Conservation (phyloP, 768 basidiomycete species). For the Lentinula raphanica region DNA sequence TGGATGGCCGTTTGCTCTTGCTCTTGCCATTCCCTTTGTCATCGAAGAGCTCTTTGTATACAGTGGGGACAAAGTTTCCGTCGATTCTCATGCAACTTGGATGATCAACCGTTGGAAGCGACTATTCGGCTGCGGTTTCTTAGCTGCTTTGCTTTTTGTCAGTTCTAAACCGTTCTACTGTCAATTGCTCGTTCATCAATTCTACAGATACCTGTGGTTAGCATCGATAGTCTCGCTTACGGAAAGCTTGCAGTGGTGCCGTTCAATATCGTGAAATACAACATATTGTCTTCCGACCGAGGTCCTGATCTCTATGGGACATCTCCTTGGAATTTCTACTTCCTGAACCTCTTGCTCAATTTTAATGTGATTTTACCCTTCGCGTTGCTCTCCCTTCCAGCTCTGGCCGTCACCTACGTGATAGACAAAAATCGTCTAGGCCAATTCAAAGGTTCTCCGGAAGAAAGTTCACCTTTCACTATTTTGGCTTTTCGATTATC, state of each 20-base stretch:
- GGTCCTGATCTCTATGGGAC: constrained; percentile 95
- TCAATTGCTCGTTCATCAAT: not conserved
- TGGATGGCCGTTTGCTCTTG: constrained; percentile 96
- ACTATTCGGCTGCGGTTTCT: constrained; percentile 45
- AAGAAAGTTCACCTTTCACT: constrained; percentile 76
- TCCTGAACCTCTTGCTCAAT: constrained; percentile 86
- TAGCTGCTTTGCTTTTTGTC: constrained; percentile 65
- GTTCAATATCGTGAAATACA: constrained; percentile 93
- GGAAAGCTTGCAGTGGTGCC: constrained; percentile 75
- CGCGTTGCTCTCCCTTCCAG: constrained; percentile 77
- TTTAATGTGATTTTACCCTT: constrained; percentile 86
- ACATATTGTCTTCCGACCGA: constrained; percentile 73
- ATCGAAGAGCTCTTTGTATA: constrained; percentile 83
- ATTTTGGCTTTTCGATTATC: constrained; percentile 70
- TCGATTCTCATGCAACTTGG: constrained; percentile 47
- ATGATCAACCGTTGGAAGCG: constrained; percentile 54
- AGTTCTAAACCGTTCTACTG: constrained; percentile 6
- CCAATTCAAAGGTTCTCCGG: constrained; percentile 36
- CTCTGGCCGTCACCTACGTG: constrained; percentile 64
- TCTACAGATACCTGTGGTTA: constrained; percentile 73
- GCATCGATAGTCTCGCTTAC: constrained; percentile 83
- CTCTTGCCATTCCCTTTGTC: constrained; percentile 83
- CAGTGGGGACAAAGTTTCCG: constrained; percentile 59
- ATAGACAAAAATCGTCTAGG: constrained; percentile 78
- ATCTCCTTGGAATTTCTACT: constrained; percentile 80